A percentile compares a stretch with the other conserved stretches of the same genome.
phyloP scores from a whole-genome alignment of 306 rosid species.

The Lagenaria siceraria region DNA sequence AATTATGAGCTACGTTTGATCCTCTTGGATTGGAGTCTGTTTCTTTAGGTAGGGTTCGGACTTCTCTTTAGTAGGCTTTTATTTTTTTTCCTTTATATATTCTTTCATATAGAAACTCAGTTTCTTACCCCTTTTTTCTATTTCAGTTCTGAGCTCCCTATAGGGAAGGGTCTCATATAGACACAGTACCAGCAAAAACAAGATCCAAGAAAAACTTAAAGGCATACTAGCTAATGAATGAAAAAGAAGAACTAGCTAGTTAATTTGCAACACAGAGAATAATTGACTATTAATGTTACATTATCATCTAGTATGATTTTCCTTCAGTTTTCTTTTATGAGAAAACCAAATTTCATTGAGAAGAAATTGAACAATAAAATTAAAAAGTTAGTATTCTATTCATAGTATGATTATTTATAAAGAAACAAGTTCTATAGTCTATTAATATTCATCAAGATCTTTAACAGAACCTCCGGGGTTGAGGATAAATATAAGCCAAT shows the following conservation, averaged over 20 bases:
- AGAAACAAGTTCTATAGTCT: too few relatives aligned
- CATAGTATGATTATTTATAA: too few relatives aligned
- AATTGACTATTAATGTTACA: not conserved
- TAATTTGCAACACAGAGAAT: not conserved
- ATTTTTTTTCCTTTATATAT: too few relatives aligned
- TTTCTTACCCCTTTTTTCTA: too few relatives aligned
- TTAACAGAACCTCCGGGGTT: too few relatives aligned
- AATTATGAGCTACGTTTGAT: not conserved
- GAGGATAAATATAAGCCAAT: too few relatives aligned
- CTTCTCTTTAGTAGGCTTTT: too few relatives aligned
- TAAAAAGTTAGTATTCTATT: too few relatives aligned
- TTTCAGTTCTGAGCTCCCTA: not conserved
- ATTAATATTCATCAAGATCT: too few relatives aligned
- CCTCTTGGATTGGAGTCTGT: not conserved
- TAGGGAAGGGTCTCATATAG: not conserved
- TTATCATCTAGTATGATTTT: not conserved
- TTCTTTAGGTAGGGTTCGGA: not conserved
- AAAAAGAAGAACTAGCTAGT: not conserved
- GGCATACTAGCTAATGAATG: not conserved
- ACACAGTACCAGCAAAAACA: not conserved
- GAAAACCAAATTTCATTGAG: not conserved
- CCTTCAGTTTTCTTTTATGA: not conserved
- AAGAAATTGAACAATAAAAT: not conserved
- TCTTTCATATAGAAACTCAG: too few relatives aligned
- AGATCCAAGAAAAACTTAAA: not conserved